A percentile compares a stretch with the other conserved stretches of the same genome.
Conservation (phyloP, 2,329 filamentous ascomycete species). For the Pestalotiopsis sp. region DNA sequence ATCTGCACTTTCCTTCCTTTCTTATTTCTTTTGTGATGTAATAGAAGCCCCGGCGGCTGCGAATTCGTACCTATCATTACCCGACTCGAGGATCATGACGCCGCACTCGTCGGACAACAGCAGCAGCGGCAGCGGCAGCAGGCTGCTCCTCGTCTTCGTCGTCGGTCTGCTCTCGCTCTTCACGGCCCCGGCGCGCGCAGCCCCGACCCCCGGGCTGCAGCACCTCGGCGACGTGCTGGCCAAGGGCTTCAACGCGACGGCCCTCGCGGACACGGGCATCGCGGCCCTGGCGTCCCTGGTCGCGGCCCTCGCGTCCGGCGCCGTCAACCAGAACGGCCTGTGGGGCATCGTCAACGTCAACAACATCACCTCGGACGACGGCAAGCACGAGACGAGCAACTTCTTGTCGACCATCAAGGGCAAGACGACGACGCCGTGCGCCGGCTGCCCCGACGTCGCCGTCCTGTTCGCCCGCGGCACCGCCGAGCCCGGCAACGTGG, state of each 20-base stretch:
- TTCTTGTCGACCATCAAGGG: constrained; percentile 7
- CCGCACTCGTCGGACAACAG: neutral
- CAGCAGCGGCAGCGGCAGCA: neutral
- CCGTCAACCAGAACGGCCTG: constrained; percentile 15
- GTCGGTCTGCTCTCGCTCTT: neutral
- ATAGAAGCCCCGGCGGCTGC: neutral
- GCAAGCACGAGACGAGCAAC: constrained; percentile 1
- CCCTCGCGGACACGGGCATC: neutral
- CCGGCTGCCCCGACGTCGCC: constrained; percentile 21
- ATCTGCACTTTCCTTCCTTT: neutral
- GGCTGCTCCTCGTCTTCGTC: neutral
- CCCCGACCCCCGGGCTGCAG: neutral
- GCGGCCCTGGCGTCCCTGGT: constrained; percentile 11
- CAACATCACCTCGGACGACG: constrained; percentile 12
- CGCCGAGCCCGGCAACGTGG: constrained; percentile 27
- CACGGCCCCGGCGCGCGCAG: neutral
- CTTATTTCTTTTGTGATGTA: neutral
- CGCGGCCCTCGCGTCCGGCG: constrained; percentile 17
- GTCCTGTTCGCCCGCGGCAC: constrained; percentile 32
- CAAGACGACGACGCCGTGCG: neutral
- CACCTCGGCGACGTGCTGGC: neutral
- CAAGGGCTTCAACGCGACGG: neutral
- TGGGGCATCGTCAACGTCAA: constrained; percentile 12
- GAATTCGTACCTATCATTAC: neutral
- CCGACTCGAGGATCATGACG: neutral